phyloP scores from a whole-genome alignment of 768 basidiomycete genomes.

The button mushroom (Agaricus bisporus) region DNA sequence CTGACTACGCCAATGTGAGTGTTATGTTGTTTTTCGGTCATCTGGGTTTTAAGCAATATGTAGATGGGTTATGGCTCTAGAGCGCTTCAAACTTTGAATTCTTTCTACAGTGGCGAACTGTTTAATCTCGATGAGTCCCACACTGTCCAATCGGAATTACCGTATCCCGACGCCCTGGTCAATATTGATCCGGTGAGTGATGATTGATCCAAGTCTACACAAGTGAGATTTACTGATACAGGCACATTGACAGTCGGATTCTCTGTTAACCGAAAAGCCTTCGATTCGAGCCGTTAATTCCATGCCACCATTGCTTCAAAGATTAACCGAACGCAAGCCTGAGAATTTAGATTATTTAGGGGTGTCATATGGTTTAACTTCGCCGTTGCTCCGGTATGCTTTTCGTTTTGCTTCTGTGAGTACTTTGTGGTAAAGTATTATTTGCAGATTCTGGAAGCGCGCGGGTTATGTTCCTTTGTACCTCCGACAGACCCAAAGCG shows the following conservation, averaged over 20 bases:
- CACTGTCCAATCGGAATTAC: conserved; percentile 31
- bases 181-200: conserved; percentile 37
- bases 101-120: conserved; percentile 91
- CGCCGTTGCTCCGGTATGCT: conserved; percentile 66
- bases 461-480: conserved; percentile 90
- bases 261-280: conserved; percentile 74
- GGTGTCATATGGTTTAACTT: conserved; percentile 92
- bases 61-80: conserved; percentile 97
- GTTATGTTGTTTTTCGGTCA: neutral
- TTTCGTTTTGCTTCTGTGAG: too few species aligned
- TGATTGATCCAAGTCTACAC: neutral
- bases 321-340: conserved; percentile 84
- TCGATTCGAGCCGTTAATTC: conserved; percentile 62
- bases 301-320: conserved; percentile 92
- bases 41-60: neutral
- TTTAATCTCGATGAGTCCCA: conserved; percentile 76
- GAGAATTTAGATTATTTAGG: conserved; percentile 91
- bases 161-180: conserved; percentile 53
- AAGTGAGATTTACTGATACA: neutral
- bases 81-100: conserved; percentile 79
- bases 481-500: conserved; percentile 87
- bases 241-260: conserved; percentile 21
- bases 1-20: conserved; percentile 86
- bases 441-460: conserved; percentile 86
- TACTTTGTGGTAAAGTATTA: too few species aligned